Conservation (phyloP, 805 yeast species). For the Lipomyces yamanashiensis region DNA sequence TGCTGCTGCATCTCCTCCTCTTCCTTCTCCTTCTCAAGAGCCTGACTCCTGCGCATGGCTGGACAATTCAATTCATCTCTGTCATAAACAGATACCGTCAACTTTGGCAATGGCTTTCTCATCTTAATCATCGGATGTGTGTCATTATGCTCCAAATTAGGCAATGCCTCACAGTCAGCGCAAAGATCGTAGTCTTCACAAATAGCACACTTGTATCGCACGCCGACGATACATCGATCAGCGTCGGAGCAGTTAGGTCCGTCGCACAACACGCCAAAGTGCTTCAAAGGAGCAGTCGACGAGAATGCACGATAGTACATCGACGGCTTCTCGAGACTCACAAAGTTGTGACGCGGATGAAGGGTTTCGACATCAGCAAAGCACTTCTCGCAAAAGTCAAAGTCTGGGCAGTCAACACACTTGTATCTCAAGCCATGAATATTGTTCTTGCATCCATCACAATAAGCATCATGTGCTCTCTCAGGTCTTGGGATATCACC, state of each 20-base stretch:
- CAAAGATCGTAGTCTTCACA: slow-evolving; percentile 59
- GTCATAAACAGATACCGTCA: slow-evolving; percentile 19
- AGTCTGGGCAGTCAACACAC: slow-evolving; percentile 55
- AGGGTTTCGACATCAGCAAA: no score
- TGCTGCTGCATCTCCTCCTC: no score
- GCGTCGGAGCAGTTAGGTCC: no score
- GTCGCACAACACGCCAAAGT: no score
- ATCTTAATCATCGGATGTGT: slow-evolving; percentile 40
- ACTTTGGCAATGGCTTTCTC: slow-evolving; percentile 41
- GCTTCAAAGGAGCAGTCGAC: no score
- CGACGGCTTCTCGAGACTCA: no score
- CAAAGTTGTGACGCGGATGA: no score
- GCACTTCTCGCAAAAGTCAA: slow-evolving; percentile 52
- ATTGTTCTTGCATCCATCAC: slow-evolving; percentile 40
- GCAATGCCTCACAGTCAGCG: slow-evolving; percentile 44
- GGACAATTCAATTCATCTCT: neutral
- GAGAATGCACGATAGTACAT: no score
- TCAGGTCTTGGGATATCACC: neutral
- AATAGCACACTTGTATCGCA: slow-evolving; percentile 54
- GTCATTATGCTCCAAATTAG: slow-evolving; percentile 29
- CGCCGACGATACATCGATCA: slow-evolving; percentile 45
- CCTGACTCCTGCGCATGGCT: neutral
- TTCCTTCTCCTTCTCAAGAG: neutral
- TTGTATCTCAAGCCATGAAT: slow-evolving; percentile 53
- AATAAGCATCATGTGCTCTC: slow-evolving; percentile 36